Base-by-base conservation (phyloP, 2,329 filamentous ascomycete genomes). In the Xylaria arbuscula region DNA sequence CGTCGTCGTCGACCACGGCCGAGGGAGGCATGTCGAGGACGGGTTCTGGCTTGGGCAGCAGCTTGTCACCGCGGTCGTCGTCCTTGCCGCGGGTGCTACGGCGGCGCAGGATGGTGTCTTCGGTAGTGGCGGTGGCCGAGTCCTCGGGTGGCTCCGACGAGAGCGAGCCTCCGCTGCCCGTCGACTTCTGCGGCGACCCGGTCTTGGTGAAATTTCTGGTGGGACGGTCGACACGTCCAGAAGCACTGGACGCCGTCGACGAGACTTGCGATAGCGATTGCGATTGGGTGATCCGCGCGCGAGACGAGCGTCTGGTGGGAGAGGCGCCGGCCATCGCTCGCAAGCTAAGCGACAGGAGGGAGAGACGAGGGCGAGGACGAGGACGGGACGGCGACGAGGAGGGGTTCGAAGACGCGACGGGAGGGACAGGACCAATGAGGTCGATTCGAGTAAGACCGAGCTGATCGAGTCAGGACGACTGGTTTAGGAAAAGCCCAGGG, bases 271-370 rank as follows among this genome's bases (percentile, higher is more conserved):
- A 89, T 82, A 89, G 88, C 77, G 90, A 89, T 82, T 89, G 88
- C 77, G 90, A 87, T 84, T 94, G 92, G 75, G 89, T 89, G 79
- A 87, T 89, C 82, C 93, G 92, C 84, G 93, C 93, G 87, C 95
- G 91, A 81, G 94, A 96, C 78, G 94, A 97, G 80, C 95, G 93
- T 83, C 95, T 92, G 80, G 93, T 79, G 92, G 88, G 75, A 83
- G 83, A 78, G 84, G 86, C 85, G 87, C 86, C 87, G 73, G 78
- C 82, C 77, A 80, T 81, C 64, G 72, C 74, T 75, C 56, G 67
- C 61, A 61, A 61, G 69, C 69, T 63, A 64, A 71, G 72, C 72
- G 74, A 73, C 66, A 22, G 53, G 19, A 36, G 24, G 4, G 19
- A 24, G 19, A 42, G 54, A 24, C 54, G 17, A 22, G 22, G 22